Base-by-base conservation (phyloP, 345 rosid species). In the Geranium rotundifolium region DNA sequence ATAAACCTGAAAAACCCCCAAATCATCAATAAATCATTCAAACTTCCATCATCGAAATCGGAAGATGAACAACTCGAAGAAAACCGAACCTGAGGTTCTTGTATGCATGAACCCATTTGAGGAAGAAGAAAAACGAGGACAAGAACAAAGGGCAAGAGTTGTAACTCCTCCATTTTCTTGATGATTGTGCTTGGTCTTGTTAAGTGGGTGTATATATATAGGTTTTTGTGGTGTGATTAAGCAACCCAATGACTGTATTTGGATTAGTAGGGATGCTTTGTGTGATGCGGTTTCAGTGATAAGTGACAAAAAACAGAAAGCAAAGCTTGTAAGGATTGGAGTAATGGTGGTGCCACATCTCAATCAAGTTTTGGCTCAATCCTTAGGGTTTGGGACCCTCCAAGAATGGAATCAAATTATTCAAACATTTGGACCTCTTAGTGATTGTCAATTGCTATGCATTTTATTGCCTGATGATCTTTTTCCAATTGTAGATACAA, bases 1-100 rank as follows among this genome's bases (percentile, higher is more conserved):
- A 66, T 83, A 80, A 7, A 83, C 91, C 95, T 91, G 76, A 57
- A 10, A 72, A 17, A 59, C 7, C 0, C n/a, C 39, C 31, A 41
- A 41, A n/a, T n/a, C n/a, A 12, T 1, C 9, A 41, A 41, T 9
- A 5, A 41, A 2, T 41, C 50, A 41, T 13, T 5, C 5, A 41
- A 41, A 31, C 37, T 31, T 34, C 41, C 41, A 34, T 9, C 50
- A 41, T 41, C 14, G 12, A 41, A 41, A 5, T 41, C 50, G 14
- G 10, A 12, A 41, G 10, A 41, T 9, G 50, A 41, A 4, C 23
- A 1, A 17, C 37, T n/a, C n/a, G n/a, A n/a, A n/a, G n/a, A n/a
- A 27, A 46, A 34, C 3, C 4, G 50, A 41, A 41, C 50, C 50
- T 41, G 50, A 41, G 50, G 4, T 31, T 31, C 37, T 31, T 41